Conservation (phyloP, 208 protist genomes). For the Crithidia mellificae region DNA sequence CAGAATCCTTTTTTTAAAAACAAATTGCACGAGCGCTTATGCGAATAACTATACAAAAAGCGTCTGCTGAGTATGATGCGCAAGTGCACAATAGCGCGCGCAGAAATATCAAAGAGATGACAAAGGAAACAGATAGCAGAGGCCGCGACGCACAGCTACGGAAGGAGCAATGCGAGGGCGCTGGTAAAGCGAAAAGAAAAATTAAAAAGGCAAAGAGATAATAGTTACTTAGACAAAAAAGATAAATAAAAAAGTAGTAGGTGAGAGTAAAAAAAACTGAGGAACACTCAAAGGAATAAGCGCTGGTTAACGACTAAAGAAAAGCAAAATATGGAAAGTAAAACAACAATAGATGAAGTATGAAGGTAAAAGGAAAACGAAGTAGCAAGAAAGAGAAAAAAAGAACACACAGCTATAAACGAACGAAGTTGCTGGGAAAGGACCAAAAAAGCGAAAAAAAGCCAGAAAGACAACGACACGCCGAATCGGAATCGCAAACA, state of each 20-base stretch:
- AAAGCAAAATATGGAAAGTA: slow-evolving; percentile 4
- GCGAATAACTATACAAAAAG: background rate
- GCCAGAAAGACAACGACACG: too few species aligned
- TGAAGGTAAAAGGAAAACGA: background rate
- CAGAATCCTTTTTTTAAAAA: background rate
- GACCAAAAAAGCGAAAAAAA: background rate
- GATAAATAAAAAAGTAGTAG: background rate
- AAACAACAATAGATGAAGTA: slow-evolving; percentile 1
- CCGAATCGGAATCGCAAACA: too few species aligned
- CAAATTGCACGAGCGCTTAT: background rate
- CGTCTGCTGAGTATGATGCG: background rate
- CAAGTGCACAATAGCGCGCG: background rate
- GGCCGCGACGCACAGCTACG: background rate
- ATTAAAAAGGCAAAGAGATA: slow-evolving; percentile 1
- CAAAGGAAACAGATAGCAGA: background rate
- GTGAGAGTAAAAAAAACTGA: background rate
- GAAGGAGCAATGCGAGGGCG: background rate
- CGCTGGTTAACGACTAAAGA: background rate
- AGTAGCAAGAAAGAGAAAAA: background rate
- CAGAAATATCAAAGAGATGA: background rate
- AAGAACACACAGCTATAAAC: background rate
- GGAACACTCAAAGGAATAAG: slow-evolving; percentile 5
- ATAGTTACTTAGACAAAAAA: background rate
- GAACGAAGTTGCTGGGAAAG: background rate
- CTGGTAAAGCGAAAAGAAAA: background rate